Evolutionary conservation across 306 rosid genomes (phyloP), one percentile per base, ranked within the genome.

Genomic region (Acacia melanoxylon): DNA sequence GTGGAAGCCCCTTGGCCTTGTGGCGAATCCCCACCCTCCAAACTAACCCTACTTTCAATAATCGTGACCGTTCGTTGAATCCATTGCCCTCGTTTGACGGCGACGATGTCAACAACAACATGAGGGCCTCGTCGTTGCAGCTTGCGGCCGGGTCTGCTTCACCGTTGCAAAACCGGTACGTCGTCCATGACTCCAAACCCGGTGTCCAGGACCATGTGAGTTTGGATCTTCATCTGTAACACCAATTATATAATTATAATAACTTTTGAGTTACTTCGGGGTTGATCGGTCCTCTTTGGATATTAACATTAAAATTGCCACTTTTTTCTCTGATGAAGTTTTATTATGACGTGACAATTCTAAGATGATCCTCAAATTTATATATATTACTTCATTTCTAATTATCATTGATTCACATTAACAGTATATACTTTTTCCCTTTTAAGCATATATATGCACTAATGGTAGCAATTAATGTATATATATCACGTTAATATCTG

Each of bases 191-290:
- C 56, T 73, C 90, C 14, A 89, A 89, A 62, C 73, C 89, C 3
- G 82, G 79, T 61, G 86, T 89, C 27, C 83, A 88, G 49, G 96
- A 91, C 82, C 97, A 86, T 81, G 92, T 93, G 82, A 91, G 97
- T 87, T 89, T 93, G 94, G 97, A 93, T 90, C 97, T 93, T 88
- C 97, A 90, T 91, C 91, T 93, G 91, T 93, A 90, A 84, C 78
- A 72, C 76, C 69, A 17, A 19, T 68, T 79, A 49, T 48, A 76
- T 37, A 13, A 22, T 52, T 62, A 75, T 75, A 61, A 24, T 61
- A 69, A 79, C 72, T 63, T 44, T 11, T 66, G 24, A 61, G 58
- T 33, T 6, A 35, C 68, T 76, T 25, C 35, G 42, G 41, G 10
- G 22, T 66, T 29, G 48, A 35, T 35, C 46, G 7, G 27, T 8